Conservation (phyloP, 371 early-diverging fungal genomes). For the Rhizomucor pusillus region DNA sequence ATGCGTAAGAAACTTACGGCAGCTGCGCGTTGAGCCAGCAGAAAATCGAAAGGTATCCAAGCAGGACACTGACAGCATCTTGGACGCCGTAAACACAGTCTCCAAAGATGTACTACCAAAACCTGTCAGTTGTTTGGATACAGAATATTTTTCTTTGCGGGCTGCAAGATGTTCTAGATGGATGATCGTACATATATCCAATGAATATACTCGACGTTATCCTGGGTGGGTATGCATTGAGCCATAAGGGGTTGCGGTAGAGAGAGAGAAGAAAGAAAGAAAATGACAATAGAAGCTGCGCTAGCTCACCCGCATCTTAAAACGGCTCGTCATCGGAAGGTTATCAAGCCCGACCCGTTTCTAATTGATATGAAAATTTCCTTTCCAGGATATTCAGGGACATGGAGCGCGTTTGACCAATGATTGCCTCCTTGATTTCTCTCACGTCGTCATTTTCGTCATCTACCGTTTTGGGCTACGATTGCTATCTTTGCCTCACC, state of each 20-base stretch:
- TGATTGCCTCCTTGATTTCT: too few relatives aligned
- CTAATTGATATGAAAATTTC: conserved; percentile 13
- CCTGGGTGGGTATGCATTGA: conserved; percentile 10
- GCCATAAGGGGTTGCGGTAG: conserved; percentile 10
- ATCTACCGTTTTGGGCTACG: too few relatives aligned
- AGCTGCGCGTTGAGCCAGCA: conserved; percentile 80
- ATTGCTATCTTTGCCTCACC: too few relatives aligned
- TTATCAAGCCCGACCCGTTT: conserved; percentile 2
- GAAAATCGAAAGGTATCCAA: conserved; percentile 67
- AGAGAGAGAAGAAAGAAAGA: neutral
- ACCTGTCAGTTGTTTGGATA: neutral
- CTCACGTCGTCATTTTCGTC: too few relatives aligned
- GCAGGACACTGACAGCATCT: conserved; percentile 38
- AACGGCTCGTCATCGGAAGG: conserved; percentile 1
- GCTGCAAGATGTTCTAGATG: neutral
- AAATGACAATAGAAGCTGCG: conserved; percentile 2
- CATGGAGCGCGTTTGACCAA: conserved; percentile 1
- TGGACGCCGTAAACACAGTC: conserved; percentile 56
- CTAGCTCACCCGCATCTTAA: neutral
- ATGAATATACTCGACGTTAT: conserved; percentile 16
- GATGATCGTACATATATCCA: conserved; percentile 35
- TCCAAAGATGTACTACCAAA: conserved; percentile 40
- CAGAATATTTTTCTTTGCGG: neutral
- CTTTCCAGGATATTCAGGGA: conserved; percentile 14
- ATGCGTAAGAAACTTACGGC: conserved; percentile 48